phyloP scores from a whole-genome alignment of 2,329 filamentous ascomycete species.

The Alternaria novae-zelandiae region DNA sequence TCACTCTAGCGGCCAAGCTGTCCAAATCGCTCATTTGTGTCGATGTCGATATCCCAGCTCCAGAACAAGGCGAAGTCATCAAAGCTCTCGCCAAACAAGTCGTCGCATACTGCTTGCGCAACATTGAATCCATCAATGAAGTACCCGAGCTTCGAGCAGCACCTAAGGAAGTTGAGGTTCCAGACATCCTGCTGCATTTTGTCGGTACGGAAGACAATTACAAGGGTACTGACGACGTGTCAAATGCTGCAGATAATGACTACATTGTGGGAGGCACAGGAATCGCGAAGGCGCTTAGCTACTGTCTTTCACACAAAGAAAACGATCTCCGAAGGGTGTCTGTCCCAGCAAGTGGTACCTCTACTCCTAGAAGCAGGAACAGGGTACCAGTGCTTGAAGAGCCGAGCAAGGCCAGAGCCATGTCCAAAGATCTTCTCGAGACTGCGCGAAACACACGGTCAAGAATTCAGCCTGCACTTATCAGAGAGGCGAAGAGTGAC shows the following conservation, averaged over 20 bases:
- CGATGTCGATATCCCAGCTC: constrained; percentile 85
- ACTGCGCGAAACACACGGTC: constrained; percentile 88
- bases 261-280: constrained; percentile 96
- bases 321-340: constrained; percentile 55
- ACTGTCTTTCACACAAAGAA: constrained; percentile 84
- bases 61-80: constrained; percentile 85
- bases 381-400: constrained; percentile 17
- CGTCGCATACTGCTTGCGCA: constrained; percentile 91
- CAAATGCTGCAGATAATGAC: constrained; percentile 82
- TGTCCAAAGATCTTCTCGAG: constrained; percentile 87
- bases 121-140: constrained; percentile 81
- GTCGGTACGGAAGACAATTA: constrained; percentile 71
- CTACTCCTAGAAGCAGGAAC: constrained; percentile 56
- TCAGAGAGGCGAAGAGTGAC: constrained; percentile 71
- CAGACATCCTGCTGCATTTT: constrained; percentile 84
- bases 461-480: constrained; percentile 81
- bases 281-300: constrained; percentile 90
- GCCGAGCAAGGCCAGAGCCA: constrained; percentile 64
- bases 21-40: constrained; percentile 85
- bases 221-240: constrained; percentile 64
- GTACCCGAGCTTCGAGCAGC: constrained; percentile 61
- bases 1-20: constrained; percentile 85
- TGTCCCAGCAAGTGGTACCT: constrained; percentile 58
- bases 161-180: constrained; percentile 66
- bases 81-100: constrained; percentile 92